Evolutionary conservation across 805 yeast species (phyloP).

Genomic region (Babjeviella inositovora): DNA sequence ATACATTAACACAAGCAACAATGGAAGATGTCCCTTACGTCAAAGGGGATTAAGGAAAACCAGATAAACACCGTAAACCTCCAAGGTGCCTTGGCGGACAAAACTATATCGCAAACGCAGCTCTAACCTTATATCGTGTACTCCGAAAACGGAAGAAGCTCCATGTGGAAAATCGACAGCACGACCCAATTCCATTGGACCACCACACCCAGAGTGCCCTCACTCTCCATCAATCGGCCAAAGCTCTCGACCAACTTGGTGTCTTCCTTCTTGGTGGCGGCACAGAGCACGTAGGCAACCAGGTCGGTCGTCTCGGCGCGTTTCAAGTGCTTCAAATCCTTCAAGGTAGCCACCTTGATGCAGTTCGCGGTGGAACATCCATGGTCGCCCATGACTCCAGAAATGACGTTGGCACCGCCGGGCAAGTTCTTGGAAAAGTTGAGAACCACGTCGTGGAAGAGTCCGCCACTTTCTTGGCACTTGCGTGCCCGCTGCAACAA

Average conservation of each 20-base stretch:
- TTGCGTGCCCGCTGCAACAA: conserved; percentile 4
- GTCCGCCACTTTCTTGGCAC: conserved; percentile 1
- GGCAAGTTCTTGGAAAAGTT: conserved; percentile 9
- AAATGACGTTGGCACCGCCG: conserved; percentile 42
- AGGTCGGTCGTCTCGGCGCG: conserved; percentile 3
- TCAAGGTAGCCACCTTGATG: conserved; percentile 9
- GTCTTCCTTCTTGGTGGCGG: conserved; percentile 23
- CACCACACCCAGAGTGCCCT: conserved; percentile 10
- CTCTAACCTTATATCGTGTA: too few relatives aligned
- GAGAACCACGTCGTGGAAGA: too few relatives aligned
- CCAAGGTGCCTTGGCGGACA: too few relatives aligned
- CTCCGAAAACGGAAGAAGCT: too few relatives aligned
- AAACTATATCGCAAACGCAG: too few relatives aligned
- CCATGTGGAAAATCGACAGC: conserved; percentile 31
- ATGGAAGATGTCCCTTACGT: too few relatives aligned
- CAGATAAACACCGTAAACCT: too few relatives aligned
- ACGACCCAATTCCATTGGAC: conserved; percentile 58
- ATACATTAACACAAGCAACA: too few relatives aligned
- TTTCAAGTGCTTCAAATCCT: conserved; percentile 5
- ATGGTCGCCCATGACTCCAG: conserved; percentile 42
- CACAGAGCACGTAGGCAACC: conserved; percentile 13
- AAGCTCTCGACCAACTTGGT: conserved; percentile 11
- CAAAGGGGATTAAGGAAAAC: too few relatives aligned
- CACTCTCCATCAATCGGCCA: conserved; percentile 7
- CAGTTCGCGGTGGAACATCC: conserved; percentile 29